Conservation (phyloP, 2,329 filamentous ascomycete genomes). For the Pseudopyrenochaeta lycopersici region DNA sequence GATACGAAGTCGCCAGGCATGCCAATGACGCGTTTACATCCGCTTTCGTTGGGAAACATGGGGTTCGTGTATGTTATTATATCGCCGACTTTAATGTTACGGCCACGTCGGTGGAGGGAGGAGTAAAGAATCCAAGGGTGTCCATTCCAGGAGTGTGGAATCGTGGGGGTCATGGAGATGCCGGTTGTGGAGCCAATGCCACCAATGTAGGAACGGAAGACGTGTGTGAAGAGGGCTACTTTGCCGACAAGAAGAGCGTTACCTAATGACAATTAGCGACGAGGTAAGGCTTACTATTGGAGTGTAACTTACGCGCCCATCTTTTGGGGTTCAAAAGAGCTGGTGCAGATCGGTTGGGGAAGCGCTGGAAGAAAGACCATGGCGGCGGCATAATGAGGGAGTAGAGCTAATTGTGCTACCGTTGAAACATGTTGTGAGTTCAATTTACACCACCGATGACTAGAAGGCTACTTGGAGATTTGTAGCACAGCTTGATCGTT, state of each 20-base stretch:
- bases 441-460: not conserved
- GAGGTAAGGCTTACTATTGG: not conserved
- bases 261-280: slow-evolving; percentile 12
- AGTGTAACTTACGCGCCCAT: slow-evolving; percentile 6
- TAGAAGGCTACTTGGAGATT: not conserved
- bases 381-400: slow-evolving; percentile 28
- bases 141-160: slow-evolving; percentile 51
- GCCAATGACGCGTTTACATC: slow-evolving; percentile 77
- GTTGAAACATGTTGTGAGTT: slow-evolving; percentile 18
- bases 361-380: slow-evolving; percentile 23
- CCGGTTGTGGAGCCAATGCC: slow-evolving; percentile 70
- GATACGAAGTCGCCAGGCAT: slow-evolving; percentile 74
- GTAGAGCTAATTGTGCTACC: slow-evolving; percentile 16
- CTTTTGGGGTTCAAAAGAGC: slow-evolving; percentile 4
- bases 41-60: slow-evolving; percentile 63
- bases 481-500: not conserved
- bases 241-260: slow-evolving; percentile 19
- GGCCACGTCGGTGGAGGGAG: slow-evolving; percentile 59
- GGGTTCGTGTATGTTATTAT: slow-evolving; percentile 83
- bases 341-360: slow-evolving; percentile 10
- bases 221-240: slow-evolving; percentile 41
- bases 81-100: slow-evolving; percentile 78
- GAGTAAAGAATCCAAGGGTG: slow-evolving; percentile 37
- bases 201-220: slow-evolving; percentile 64
- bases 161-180: slow-evolving; percentile 89